Evolutionary conservation across 179 eudicot genomes (phyloP).

Genomic region (Carnegiea gigantea): DNA sequence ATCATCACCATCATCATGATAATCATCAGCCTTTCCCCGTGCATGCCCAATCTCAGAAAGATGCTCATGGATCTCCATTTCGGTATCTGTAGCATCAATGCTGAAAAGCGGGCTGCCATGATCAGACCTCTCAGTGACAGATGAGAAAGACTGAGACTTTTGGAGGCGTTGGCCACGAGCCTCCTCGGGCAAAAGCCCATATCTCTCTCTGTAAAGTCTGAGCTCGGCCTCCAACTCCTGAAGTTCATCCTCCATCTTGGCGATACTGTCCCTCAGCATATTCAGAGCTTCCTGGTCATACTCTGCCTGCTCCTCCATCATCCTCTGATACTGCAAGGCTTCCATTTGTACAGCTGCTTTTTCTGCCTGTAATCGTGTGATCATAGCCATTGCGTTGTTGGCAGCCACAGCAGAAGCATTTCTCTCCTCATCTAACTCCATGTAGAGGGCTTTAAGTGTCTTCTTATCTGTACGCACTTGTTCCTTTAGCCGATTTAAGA

Average conservation of each 20-base stretch:
- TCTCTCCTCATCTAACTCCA: conserved; percentile 55
- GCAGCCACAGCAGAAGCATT: conserved; percentile 54
- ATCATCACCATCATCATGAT: conserved; percentile 13
- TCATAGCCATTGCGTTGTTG: conserved; percentile 58
- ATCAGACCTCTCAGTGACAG: conserved; percentile 34
- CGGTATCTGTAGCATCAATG: conserved; percentile 30
- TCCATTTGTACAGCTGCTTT: conserved; percentile 56
- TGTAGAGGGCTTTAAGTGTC: conserved; percentile 39
- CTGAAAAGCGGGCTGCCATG: conserved; percentile 40
- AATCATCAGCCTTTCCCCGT: not conserved
- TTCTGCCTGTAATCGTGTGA: conserved; percentile 43
- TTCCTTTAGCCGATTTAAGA: conserved; percentile 33
- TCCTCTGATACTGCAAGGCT: conserved; percentile 49
- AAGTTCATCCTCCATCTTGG: conserved; percentile 42
- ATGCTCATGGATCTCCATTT: conserved; percentile 29
- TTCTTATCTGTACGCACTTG: conserved; percentile 39
- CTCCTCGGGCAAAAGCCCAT: conserved; percentile 23
- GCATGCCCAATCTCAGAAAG: conserved; percentile 10
- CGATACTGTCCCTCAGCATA: conserved; percentile 33
- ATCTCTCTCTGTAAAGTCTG: conserved; percentile 34
- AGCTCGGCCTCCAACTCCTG: conserved; percentile 42
- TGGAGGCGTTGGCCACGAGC: conserved; percentile 25
- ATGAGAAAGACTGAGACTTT: conserved; percentile 37
- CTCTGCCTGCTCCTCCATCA: conserved; percentile 60
- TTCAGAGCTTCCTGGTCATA: conserved; percentile 49